A percentile compares a stretch with the other conserved stretches of the same genome.
These are phyloP conservation scores for Exophiala aquamarina DNA, from an alignment of 2,329 filamentous ascomycete genomes.

Conservation along the genomic window DNA sequence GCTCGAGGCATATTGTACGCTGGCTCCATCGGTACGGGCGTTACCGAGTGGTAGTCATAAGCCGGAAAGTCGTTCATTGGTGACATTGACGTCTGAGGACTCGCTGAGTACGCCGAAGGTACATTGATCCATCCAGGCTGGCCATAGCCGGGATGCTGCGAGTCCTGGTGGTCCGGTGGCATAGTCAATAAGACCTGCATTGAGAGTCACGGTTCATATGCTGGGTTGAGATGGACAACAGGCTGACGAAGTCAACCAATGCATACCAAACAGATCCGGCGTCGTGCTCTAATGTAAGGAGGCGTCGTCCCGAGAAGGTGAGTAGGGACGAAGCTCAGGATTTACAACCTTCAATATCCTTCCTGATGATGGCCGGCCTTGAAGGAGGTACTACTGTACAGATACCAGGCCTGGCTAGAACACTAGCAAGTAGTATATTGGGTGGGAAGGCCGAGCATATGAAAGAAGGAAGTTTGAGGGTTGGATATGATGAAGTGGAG, in stretches of 20 bases:
- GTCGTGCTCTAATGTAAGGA: no score
- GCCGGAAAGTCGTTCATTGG: slow-evolving; percentile 68
- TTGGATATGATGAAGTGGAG: slow-evolving; percentile 1
- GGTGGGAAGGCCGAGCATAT: slow-evolving; percentile 19
- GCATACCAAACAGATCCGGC: not conserved
- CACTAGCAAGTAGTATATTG: slow-evolving; percentile 9
- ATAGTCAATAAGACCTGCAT: slow-evolving; percentile 36
- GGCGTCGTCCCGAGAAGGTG: no score
- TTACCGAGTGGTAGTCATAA: slow-evolving; percentile 63
- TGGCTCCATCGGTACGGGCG: slow-evolving; percentile 60
- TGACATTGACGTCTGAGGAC: slow-evolving; percentile 52
- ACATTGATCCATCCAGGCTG: slow-evolving; percentile 48
- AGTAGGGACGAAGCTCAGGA: no score
- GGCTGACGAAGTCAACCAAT: slow-evolving; percentile 9
- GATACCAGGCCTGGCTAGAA: not conserved
- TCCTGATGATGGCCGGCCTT: no score
- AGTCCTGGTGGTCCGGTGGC: slow-evolving; percentile 46
- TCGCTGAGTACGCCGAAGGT: slow-evolving; percentile 39
- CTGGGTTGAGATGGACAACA: slow-evolving; percentile 11
- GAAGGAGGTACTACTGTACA: not conserved
- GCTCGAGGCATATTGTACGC: slow-evolving; percentile 57
- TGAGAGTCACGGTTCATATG: slow-evolving; percentile 13
- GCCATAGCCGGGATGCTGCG: slow-evolving; percentile 45
- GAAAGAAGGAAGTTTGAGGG: slow-evolving; percentile 16
- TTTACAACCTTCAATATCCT: no score